Conservation (phyloP, 768 basidiomycete species). For the Galerina marginata region DNA sequence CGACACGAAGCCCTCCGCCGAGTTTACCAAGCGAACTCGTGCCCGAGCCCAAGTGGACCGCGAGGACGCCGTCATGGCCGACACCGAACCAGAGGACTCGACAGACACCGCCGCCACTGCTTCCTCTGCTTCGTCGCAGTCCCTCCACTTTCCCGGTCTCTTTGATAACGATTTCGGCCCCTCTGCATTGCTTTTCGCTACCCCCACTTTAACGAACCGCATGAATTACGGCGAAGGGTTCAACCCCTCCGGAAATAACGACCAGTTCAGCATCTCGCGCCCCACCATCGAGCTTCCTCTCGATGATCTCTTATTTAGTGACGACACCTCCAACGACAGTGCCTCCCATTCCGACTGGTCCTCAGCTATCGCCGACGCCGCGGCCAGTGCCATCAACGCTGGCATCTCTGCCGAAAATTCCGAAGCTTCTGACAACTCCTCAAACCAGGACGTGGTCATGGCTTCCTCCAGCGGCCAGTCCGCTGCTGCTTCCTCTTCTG, state of each 20-base stretch:
- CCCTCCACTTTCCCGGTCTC: slow-evolving; percentile 72
- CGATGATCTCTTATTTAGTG: slow-evolving; percentile 72
- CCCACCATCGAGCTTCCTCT: slow-evolving; percentile 35
- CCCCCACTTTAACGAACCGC: slow-evolving; percentile 66
- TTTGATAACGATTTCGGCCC: slow-evolving; percentile 82
- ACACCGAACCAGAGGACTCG: slow-evolving; percentile 35
- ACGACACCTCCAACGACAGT: slow-evolving; percentile 37
- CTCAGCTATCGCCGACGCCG: slow-evolving; percentile 10
- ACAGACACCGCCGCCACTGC: slow-evolving; percentile 12
- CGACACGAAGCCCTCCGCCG: slow-evolving; percentile 66
- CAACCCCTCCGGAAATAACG: slow-evolving; percentile 47
- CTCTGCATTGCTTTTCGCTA: slow-evolving; percentile 71
- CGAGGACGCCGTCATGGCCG: slow-evolving; percentile 29
- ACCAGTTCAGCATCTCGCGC: slow-evolving; percentile 65
- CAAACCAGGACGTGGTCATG: slow-evolving; percentile 26
- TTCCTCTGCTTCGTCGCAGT: slow-evolving; percentile 19
- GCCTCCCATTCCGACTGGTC: slow-evolving; percentile 26
- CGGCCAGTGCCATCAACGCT: slow-evolving; percentile 8
- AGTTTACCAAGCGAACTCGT: slow-evolving; percentile 55
- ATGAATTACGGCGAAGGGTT: slow-evolving; percentile 84
- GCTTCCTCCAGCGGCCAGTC: neutral
- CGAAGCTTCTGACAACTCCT: slow-evolving; percentile 7
- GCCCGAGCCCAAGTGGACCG: slow-evolving; percentile 31
- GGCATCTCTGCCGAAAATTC: slow-evolving; percentile 16
- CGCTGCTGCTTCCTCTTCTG: neutral